Percentiles rank a stretch among this genome's conserved stretches.
Evolutionary conservation across 495 filamentous ascomycete species (phyloP).

Genomic region (Aspergillus panamensis): DNA sequence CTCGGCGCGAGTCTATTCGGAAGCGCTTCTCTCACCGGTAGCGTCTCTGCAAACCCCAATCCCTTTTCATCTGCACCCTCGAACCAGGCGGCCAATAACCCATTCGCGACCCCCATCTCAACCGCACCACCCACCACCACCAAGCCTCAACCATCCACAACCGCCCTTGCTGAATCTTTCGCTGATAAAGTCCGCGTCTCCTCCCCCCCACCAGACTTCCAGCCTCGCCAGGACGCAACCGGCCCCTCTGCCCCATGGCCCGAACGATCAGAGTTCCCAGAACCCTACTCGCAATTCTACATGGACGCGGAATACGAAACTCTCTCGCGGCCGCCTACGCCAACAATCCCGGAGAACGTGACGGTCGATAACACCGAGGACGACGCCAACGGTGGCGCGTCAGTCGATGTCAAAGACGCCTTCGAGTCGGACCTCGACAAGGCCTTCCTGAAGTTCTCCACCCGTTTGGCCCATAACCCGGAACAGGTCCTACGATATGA

Average conservation of each 20-base stretch:
- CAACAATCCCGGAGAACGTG: slow-evolving; percentile 44
- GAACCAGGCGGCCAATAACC: slow-evolving; percentile 36
- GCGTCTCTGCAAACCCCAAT: slow-evolving; percentile 51
- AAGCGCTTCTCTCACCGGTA: slow-evolving; percentile 35
- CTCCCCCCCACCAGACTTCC: slow-evolving; percentile 40
- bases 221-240: slow-evolving; percentile 30
- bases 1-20: slow-evolving; percentile 55
- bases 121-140: slow-evolving; percentile 25
- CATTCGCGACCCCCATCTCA: slow-evolving; percentile 45
- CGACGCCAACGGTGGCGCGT: slow-evolving; percentile 39
- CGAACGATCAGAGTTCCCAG: slow-evolving; percentile 54
- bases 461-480: slow-evolving; percentile 83
- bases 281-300: slow-evolving; percentile 70
- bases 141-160: slow-evolving; percentile 25
- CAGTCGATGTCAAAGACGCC: slow-evolving; percentile 72
- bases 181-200: slow-evolving; percentile 60
- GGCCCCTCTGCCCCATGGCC: slow-evolving; percentile 67
- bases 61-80: slow-evolving; percentile 52
- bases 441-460: slow-evolving; percentile 86
- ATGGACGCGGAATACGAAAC: slow-evolving; percentile 93
- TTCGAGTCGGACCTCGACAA: slow-evolving; percentile 83
- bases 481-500: slow-evolving; percentile 94
- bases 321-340: slow-evolving; percentile 52
- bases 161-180: slow-evolving; percentile 65
- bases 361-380: slow-evolving; percentile 57